Evolutionary conservation across 164 flowering plant genomes (phyloP), one percentile per base, ranked within the genome.

Genomic region (Liquidambar formosana): DNA sequence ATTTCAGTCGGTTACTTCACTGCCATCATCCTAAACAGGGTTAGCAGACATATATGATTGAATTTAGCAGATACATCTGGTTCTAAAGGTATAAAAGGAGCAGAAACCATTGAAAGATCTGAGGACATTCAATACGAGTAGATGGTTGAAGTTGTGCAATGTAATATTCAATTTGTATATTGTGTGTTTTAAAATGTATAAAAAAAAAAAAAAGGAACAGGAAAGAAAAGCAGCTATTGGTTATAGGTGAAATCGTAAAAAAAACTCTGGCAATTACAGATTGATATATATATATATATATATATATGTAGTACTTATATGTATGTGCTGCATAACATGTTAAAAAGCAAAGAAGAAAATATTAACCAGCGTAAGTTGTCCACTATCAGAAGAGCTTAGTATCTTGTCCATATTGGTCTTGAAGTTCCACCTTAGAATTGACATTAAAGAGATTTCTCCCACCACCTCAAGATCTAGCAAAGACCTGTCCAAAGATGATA

Each of bases 351-450:
- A 68, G 28, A 52, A 68, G 28, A 75, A 73, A 46, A 44, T 26
- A 77, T 75, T 41, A 54, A 94, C 98, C 92, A 94, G 64, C 3
- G 81, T 48, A 63, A 94, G 75, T 61, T 76, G 85, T 77, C 90
- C 98, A 46, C 61, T 73, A 46, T 75, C 78, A 22, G 82, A 71
- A 66, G 88, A 82, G 78, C 85, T 72, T 53, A 88, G 75, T 21
- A 79, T 84, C 64, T 82, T 90, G 21, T 82, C 85, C 89, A 91
- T 89, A 71, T 83, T 88, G 22, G 83, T 64, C 79, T 82, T 90
- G 77, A 85, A 89, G 76, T 79, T 94, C 97, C 98, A 94, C 73
- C 93, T 78, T 21, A 94, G 77, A 48, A 88, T 67, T 70, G 92
- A 81, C 85, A 79, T 77, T 70, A 94, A 67, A 61, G 97, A 85